A percentile compares a stretch with the other conserved stretches of the same genome.
Evolutionary conservation across 176 grass and related monocot species (phyloP).

Genomic region (Paspalum vaginatum): DNA sequence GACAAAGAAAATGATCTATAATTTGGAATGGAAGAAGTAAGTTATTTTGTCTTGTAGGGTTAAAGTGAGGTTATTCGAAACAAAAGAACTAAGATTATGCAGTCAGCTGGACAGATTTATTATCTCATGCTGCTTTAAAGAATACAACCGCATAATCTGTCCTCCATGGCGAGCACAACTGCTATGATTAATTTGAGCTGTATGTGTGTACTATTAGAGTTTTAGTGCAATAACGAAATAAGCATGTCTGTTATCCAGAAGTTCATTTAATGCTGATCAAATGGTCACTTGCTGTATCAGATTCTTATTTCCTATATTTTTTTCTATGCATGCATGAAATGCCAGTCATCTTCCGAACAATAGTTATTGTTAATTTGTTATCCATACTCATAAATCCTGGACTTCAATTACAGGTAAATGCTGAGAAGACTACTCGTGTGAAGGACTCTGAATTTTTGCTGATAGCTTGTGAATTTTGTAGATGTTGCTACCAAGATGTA

Average conservation of each 20-base stretch:
- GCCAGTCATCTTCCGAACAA: not conserved
- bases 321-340: not conserved
- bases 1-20: too few species aligned
- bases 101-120: not conserved
- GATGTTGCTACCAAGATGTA: not conserved
- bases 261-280: not conserved
- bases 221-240: too few species aligned
- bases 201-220: too few species aligned
- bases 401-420: conserved; percentile 24
- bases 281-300: not conserved
- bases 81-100: not conserved
- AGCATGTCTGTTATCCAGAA: not conserved
- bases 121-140: not conserved
- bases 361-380: conserved; percentile 5
- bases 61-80: not conserved
- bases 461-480: conserved; percentile 24
- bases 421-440: conserved; percentile 19
- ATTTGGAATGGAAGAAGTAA: too few species aligned
- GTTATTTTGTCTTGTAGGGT: not conserved
- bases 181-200: conserved; percentile 18
- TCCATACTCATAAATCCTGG: not conserved
- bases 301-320: not conserved
- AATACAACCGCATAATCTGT: not conserved
- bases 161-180: not conserved
- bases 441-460: conserved; percentile 23